Percentiles rank a stretch among this genome's conserved stretches.
phyloP scores from a whole-genome alignment of 306 rosid genomes.

The Senna tora region DNA sequence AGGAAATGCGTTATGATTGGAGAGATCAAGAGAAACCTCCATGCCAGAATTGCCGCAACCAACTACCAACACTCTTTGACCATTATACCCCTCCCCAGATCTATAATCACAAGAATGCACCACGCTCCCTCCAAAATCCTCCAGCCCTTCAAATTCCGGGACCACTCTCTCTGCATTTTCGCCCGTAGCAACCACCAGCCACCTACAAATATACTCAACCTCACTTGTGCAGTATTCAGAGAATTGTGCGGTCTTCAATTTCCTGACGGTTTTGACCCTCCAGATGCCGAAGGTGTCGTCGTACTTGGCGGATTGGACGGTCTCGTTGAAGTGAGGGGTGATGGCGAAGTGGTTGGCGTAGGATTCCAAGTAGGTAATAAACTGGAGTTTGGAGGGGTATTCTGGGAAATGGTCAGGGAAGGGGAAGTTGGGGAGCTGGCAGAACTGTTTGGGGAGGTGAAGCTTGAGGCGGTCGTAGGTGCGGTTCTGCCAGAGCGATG shows the following conservation, averaged over 20 bases:
- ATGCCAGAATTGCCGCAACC: constrained; percentile 97
- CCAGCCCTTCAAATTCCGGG: constrained; percentile 75
- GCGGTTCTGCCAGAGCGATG: constrained; percentile 82
- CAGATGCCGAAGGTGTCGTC: constrained; percentile 82
- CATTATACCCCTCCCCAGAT: constrained; percentile 61
- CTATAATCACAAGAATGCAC: constrained; percentile 86
- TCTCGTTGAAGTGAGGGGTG: constrained; percentile 75
- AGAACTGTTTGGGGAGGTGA: constrained; percentile 88
- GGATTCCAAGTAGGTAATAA: constrained; percentile 76
- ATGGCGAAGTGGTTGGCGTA: constrained; percentile 76
- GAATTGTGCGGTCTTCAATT: neutral
- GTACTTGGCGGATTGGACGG: constrained; percentile 87
- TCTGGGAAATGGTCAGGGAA: constrained; percentile 78
- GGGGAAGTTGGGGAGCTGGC: constrained; percentile 78
- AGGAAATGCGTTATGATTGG: constrained; percentile 72
- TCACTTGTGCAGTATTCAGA: constrained; percentile 23
- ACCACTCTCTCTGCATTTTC: constrained; percentile 83
- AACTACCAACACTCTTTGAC: constrained; percentile 71
- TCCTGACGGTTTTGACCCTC: constrained; percentile 64
- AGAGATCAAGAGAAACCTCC: constrained; percentile 95
- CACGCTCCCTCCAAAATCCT: constrained; percentile 70
- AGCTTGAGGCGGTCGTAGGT: constrained; percentile 88
- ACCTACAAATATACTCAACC: constrained; percentile 84
- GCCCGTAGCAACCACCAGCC: constrained; percentile 97
- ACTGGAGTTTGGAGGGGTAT: constrained; percentile 80